These are phyloP conservation scores for Cyclotella cryptica DNA, from an alignment of 108 stramenopile species.

Conservation along the genomic window DNA sequence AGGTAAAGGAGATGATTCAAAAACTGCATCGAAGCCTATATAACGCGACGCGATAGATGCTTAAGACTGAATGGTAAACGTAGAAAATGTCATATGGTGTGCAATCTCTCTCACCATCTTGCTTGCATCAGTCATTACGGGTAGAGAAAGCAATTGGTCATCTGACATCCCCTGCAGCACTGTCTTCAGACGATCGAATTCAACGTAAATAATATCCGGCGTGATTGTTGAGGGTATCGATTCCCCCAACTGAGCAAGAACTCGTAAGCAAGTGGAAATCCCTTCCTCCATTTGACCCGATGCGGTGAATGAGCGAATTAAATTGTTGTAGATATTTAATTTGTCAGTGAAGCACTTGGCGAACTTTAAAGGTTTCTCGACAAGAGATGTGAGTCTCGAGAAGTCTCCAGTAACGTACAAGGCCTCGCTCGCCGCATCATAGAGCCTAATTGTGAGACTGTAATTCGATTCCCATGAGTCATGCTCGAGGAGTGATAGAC, in stretches of 20 bases:
- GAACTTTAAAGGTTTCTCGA: slow-evolving; percentile 30
- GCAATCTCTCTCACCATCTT: slow-evolving; percentile 18
- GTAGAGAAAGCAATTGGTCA: slow-evolving; percentile 34
- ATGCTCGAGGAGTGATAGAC: slow-evolving; percentile 51
- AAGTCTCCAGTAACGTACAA: slow-evolving; percentile 46
- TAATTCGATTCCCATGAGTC: slow-evolving; percentile 70
- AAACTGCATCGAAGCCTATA: slow-evolving; percentile 55
- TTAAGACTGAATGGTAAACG: neutral
- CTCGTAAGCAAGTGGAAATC: slow-evolving; percentile 32
- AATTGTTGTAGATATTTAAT: slow-evolving; percentile 42
- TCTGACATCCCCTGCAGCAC: slow-evolving; percentile 20
- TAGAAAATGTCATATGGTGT: neutral
- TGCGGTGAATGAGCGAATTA: slow-evolving; percentile 28
- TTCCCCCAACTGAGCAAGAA: slow-evolving; percentile 42
- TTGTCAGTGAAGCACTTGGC: slow-evolving; percentile 40
- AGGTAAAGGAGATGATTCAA: slow-evolving; percentile 37
- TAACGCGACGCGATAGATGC: neutral
- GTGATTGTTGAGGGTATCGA: slow-evolving; percentile 31
- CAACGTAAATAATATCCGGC: slow-evolving; percentile 5
- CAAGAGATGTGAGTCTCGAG: slow-evolving; percentile 15
- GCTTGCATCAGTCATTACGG: slow-evolving; percentile 24
- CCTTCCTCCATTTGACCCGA: slow-evolving; percentile 24
- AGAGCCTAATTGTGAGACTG: slow-evolving; percentile 59
- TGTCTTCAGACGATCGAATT: slow-evolving; percentile 16
- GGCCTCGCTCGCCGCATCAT: slow-evolving; percentile 57